Conservation (phyloP, 331 rosid species). For the Acacia concinna region DNA sequence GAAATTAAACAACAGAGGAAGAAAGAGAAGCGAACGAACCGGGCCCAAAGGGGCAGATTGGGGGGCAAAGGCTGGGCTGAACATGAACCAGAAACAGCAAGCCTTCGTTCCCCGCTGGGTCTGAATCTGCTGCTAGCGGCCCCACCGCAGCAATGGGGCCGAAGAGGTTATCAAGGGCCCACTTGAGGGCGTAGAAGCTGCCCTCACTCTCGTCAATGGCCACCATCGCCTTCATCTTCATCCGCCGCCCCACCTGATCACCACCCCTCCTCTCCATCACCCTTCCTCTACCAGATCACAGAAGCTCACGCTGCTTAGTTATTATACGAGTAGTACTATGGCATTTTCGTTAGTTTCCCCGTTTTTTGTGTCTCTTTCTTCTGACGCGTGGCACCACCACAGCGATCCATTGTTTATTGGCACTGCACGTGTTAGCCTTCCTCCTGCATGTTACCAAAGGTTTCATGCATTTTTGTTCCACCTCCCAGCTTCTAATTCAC, state of each 20-base stretch:
- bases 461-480: no score
- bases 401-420: background rate
- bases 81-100: conserved; percentile 53
- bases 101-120: conserved; percentile 22
- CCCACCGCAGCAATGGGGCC: conserved; percentile 7
- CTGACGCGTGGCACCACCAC: conserved; percentile 32
- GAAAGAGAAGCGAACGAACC: conserved; percentile 38
- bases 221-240: conserved; percentile 66
- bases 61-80: conserved; percentile 44
- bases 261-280: conserved; percentile 6
- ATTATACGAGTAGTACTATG: background rate
- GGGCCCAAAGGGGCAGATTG: conserved; percentile 42
- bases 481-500: no score
- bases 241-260: conserved; percentile 25
- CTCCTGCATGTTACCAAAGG: background rate
- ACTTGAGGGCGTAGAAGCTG: conserved; percentile 62
- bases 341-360: background rate
- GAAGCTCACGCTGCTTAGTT: background rate
- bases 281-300: background rate
- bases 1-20: background rate
- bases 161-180: conserved; percentile 50
- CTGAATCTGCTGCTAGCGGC: background rate
- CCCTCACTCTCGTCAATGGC: conserved; percentile 69
- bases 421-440: conserved; percentile 29
- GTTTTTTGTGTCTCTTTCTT: background rate